Percentiles rank a stretch among this genome's conserved stretches.
These are phyloP conservation scores for Rhodotorula sp. DNA, from an alignment of 1,284 basidiomycete species.

Conservation along the genomic window DNA sequence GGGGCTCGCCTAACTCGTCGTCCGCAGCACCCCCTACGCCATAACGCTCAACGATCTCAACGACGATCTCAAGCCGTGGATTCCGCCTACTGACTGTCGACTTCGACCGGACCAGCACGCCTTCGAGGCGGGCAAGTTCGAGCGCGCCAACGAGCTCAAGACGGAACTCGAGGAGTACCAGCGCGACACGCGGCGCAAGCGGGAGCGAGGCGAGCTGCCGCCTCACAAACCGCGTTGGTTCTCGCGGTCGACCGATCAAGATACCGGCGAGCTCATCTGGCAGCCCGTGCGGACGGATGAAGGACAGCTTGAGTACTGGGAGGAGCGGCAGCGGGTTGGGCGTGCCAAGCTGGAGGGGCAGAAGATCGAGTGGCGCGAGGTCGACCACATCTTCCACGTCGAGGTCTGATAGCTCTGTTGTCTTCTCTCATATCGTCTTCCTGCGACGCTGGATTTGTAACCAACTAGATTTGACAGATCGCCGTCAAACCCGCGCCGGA, in stretches of 20 bases:
- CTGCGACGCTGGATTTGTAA: neutral
- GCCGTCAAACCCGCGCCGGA: neutral
- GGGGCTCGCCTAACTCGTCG: neutral
- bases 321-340: conserved; percentile 69
- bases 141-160: conserved; percentile 59
- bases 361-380: conserved; percentile 61
- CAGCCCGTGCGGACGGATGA: conserved; percentile 60
- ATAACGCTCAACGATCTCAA: conserved; percentile 85
- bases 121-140: conserved; percentile 50
- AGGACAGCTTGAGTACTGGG: conserved; percentile 74
- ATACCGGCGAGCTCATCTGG: conserved; percentile 86
- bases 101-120: conserved; percentile 90
- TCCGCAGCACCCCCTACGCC: conserved; percentile 72
- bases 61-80: conserved; percentile 64
- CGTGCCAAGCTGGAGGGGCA: conserved; percentile 48
- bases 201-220: conserved; percentile 72
- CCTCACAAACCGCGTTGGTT: conserved; percentile 69
- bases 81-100: conserved; percentile 91
- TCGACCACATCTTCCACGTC: conserved; percentile 64
- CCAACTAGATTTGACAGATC: neutral
- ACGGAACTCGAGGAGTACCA: conserved; percentile 82
- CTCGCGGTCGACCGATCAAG: conserved; percentile 65
- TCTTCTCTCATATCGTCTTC: neutral
- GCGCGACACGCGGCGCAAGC: conserved; percentile 67
- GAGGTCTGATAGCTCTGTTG: conserved; percentile 7